Evolutionary conservation across 768 basidiomycete species (phyloP), one percentile per base, ranked within the genome.

Genomic region (Tephrocybe sp.): DNA sequence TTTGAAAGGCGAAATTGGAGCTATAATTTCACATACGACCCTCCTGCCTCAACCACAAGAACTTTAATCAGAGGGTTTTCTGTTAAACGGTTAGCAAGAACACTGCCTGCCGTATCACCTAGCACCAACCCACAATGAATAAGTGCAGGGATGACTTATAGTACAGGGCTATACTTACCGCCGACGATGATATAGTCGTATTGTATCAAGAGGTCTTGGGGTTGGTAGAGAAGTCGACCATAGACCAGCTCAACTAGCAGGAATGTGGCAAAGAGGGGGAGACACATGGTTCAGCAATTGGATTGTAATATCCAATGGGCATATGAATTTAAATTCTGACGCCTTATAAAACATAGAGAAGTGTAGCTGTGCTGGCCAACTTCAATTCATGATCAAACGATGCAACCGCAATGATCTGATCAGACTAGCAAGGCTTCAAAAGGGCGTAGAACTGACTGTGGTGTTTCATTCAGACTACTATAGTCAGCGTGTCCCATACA

Each of bases 141-240:
- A 1, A 34, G 13, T 18, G 30, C 8, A 4, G 12, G 21, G 25
- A 5, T 15, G 31, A 39, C 34, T 18, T 34, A 12, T 24, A 19
- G n/a, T n/a, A n/a, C n/a, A n/a, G n/a, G n/a, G 24, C 11, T 5
- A 21, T 13, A 35, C 41, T 42, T 1, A 49, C 48, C 48, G 18
- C 48, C 48, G 15, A 49, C 48, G 16, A 49, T 36, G 15, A 50
- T n/a, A 35, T 50, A 50, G 49, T 50, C 49, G 24, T 50, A 50
- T 21, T 42, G 22, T 13, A 2, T 24, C 22, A 5, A 9, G 13
- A 50, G 25, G 21, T 50, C 41, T 34, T 50, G 40, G 19, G 41
- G 49, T 43, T 19, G 19, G 28, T 19, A 9, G 18, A 50, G 19
- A 5, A 50, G 26, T 32, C 49, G 41, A 43, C 40, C 41, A 43